Percentiles rank a stretch among this genome's conserved stretches.
Conservation (phyloP, 2,329 filamentous ascomycete species). For the Septoria linicola region DNA sequence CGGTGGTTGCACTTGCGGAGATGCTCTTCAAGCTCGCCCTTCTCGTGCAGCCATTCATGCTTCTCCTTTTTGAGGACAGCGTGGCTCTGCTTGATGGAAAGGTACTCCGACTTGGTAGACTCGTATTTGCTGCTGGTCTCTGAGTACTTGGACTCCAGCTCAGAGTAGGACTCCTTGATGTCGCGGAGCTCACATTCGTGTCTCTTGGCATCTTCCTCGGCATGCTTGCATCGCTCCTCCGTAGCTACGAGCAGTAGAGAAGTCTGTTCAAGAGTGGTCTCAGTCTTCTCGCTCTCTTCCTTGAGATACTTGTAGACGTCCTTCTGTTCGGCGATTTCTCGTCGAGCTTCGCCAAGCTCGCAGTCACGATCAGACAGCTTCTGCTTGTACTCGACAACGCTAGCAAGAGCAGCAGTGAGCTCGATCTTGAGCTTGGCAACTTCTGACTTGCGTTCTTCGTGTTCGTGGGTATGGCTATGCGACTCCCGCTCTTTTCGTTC, state of each 20-base stretch:
- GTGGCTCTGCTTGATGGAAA: constrained; percentile 4
- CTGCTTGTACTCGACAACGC: constrained; percentile 4
- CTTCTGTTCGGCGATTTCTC: constrained; percentile 4
- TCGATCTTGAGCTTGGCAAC: constrained; percentile 7
- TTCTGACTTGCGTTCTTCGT: constrained; percentile 3
- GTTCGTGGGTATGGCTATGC: constrained; percentile 6
- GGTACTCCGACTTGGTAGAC: constrained; percentile 1
- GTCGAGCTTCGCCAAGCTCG: constrained; percentile 10
- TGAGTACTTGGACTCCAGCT: constrained; percentile 5
- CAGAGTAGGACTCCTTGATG: constrained; percentile 3
- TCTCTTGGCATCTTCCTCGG: constrained; percentile 2
- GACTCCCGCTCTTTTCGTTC: constrained; percentile 9
- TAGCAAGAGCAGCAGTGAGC: constrained; percentile 7
- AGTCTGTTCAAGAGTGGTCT: constrained; percentile 3
- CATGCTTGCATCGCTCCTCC: constrained; percentile 10
- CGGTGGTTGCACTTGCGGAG: constrained; percentile 11
- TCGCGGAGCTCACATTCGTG: constrained; percentile 8
- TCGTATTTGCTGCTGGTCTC: constrained; percentile 6
- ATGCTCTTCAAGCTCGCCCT: constrained; percentile 9
- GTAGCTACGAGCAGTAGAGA: constrained; percentile 1
- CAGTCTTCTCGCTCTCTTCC: constrained; percentile 8
- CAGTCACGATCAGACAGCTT: constrained; percentile 7
- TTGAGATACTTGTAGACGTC: constrained; percentile 11
- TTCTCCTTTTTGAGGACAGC: constrained; percentile 8
- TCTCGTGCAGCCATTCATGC: constrained; percentile 10